These are phyloP conservation scores for Graphilbum ipis-grandicollis DNA, from an alignment of 2,329 filamentous ascomycete genomes.

Conservation along the genomic window DNA sequence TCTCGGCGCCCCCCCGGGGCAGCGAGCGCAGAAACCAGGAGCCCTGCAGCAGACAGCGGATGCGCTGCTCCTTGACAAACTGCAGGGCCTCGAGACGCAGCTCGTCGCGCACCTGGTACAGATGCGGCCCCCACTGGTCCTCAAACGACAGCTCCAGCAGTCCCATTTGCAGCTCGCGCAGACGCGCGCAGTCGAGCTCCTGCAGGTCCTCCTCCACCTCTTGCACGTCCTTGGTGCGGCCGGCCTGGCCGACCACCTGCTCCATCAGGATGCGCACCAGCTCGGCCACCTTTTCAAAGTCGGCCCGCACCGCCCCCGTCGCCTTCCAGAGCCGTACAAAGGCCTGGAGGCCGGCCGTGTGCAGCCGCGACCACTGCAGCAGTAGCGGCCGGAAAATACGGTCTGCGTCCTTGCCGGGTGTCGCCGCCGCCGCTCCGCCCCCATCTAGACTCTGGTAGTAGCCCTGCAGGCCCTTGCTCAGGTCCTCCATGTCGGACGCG, in stretches of 20 bases:
- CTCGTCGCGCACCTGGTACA: conserved; percentile 80
- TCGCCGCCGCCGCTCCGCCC: conserved; percentile 14
- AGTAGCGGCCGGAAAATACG: conserved; percentile 73
- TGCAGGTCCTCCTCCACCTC: conserved; percentile 81
- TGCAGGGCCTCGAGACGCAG: conserved; percentile 80
- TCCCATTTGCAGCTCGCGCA: conserved; percentile 86
- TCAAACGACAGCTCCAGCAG: conserved; percentile 82
- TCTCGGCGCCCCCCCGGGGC: conserved; percentile 20
- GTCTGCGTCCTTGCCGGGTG: conserved; percentile 58
- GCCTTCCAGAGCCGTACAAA: conserved; percentile 90
- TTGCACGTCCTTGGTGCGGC: conserved; percentile 64
- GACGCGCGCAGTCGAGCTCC: conserved; percentile 60
- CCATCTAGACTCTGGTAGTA: conserved; percentile 62
- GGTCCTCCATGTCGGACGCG: conserved; percentile 62
- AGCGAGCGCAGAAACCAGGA: conserved; percentile 60
- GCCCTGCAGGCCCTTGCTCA: conserved; percentile 30
- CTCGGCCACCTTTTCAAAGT: conserved; percentile 88
- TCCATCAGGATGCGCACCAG: conserved; percentile 80
- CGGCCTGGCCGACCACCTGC: conserved; percentile 69
- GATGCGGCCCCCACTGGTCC: conserved; percentile 81
- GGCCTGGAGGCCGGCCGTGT: conserved; percentile 68
- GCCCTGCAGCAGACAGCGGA: conserved; percentile 74
- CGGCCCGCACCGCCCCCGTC: conserved; percentile 65
- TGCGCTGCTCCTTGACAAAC: conserved; percentile 93
- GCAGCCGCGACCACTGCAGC: conserved; percentile 82